Evolutionary conservation across 805 yeast species (phyloP).

Genomic region (Wickerhamiella sergipiensis): DNA sequence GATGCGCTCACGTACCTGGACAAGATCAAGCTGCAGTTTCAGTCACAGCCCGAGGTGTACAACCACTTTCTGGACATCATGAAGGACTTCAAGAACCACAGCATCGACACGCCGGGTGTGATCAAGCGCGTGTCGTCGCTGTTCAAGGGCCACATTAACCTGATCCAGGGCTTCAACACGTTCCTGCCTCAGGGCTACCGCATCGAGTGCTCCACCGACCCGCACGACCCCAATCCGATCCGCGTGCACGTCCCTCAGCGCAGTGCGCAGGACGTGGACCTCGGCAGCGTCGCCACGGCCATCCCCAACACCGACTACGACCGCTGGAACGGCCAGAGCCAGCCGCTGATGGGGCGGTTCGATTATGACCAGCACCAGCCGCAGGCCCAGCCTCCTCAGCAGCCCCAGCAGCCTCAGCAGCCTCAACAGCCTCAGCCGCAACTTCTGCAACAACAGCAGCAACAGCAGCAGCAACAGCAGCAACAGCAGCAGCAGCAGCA

Average conservation of each 20-base stretch:
- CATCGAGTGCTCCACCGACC: conserved; percentile 81
- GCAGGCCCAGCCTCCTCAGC: too few relatives aligned
- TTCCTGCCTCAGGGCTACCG: conserved; percentile 92
- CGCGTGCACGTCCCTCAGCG: conserved; percentile 82
- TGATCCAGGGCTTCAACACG: conserved; percentile 95
- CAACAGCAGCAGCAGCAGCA: conserved; percentile 15
- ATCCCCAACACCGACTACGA: conserved; percentile 9
- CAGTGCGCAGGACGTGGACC: neutral
- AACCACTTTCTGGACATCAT: conserved; percentile 91
- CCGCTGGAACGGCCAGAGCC: conserved; percentile 4
- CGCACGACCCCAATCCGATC: conserved; percentile 82
- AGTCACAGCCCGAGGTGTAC: conserved; percentile 86
- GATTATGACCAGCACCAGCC: conserved; percentile 7
- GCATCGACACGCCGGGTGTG: conserved; percentile 96
- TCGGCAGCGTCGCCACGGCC: neutral
- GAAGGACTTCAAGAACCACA: conserved; percentile 97
- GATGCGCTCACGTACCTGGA: conserved; percentile 93
- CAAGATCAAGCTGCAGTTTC: conserved; percentile 88
- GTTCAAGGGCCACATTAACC: conserved; percentile 79
- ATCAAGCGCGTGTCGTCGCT: conserved; percentile 86
- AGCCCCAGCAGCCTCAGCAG: conserved; percentile 3
- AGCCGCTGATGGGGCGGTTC: conserved; percentile 6
- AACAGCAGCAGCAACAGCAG: conserved; percentile 11
- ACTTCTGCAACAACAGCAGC: conserved; percentile 1
- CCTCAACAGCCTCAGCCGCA: conserved; percentile 12